Base-by-base conservation (phyloP, 345 rosid genomes). In the Eucalyptus globulus region DNA sequence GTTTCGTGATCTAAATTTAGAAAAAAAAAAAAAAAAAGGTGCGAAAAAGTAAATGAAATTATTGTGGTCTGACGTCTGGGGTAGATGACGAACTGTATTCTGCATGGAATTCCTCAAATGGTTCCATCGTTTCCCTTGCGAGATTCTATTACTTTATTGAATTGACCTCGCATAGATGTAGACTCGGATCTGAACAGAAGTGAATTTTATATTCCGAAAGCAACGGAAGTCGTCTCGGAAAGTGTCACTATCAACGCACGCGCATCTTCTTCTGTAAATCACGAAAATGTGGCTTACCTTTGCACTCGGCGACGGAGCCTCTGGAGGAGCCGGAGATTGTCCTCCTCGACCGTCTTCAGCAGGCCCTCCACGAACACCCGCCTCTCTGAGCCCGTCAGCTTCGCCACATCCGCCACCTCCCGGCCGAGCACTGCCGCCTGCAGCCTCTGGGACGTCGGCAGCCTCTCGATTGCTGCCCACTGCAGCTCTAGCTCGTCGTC, bases 381-480 rank as follows among this genome's bases (percentile, higher is more conserved):
- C 50, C 93, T 90, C 87, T 93, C 92, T 10, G 89, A 9, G 54
- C 88, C 89, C 27, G 90, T 90, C 9, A 94, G 92, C 92, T 92
- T 86, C 8, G 92, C 87, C 44, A 93, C 95, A 51, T 94, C 95
- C 29, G 86, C 88, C 81, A 89, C 89, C 80, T 86, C 26, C 44
- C 81, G 7, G 49, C 90, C 91, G 17, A 92, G 89, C 87, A 93
- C 72, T 13, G 92, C 89, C 2, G 92, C 90, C 87, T 88, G 88
- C 10, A 91, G 76, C 62, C 93, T 87, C 34, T 37, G 31, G 31
- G 15, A 83, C 3, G 93, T 92, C 6, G 94, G 95, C 54, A 94
- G 86, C 87, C 95, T 91, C 91, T 94, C 91, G n/a, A 92, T 90
- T 1, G 94, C 94, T 3, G 90, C 95, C 95, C 94, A 92, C 91